phyloP scores from a whole-genome alignment of 495 filamentous ascomycete genomes.

The Parachaetomium inaequale region DNA sequence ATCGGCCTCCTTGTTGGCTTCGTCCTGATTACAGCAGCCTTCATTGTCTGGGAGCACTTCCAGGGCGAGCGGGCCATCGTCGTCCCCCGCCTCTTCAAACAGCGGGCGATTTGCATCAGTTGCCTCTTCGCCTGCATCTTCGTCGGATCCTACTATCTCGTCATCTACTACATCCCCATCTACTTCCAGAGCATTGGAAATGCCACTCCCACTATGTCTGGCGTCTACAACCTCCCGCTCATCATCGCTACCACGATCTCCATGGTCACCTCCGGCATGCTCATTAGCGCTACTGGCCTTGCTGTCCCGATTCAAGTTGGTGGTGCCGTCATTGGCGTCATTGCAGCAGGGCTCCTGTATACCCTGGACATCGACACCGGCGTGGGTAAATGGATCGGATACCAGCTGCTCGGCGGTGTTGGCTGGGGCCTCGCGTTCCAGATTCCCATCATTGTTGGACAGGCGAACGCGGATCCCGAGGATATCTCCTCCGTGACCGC shows the following conservation, averaged over 20 bases:
- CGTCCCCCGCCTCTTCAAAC: constrained; percentile 41
- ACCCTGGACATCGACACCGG: constrained; percentile 44
- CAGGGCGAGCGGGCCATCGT: constrained; percentile 42
- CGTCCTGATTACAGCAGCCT: constrained; percentile 49
- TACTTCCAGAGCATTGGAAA: constrained; percentile 57
- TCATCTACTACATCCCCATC: constrained; percentile 39
- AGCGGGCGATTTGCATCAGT: constrained; percentile 35
- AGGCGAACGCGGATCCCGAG: constrained; percentile 45
- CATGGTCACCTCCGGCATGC: constrained; percentile 44
- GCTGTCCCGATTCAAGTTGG: constrained; percentile 47
- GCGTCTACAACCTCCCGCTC: constrained; percentile 51
- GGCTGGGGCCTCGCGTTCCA: constrained; percentile 50
- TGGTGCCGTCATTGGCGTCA: constrained; percentile 54
- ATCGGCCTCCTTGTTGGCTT: constrained; percentile 66
- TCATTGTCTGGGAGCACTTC: constrained; percentile 48
- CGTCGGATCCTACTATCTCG: constrained; percentile 52
- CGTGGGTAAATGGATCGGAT: constrained; percentile 53
- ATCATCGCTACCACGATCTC: constrained; percentile 49
- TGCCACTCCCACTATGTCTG: constrained; percentile 45
- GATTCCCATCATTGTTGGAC: constrained; percentile 52
- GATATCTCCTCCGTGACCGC: constrained; percentile 30
- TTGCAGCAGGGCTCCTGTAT: constrained; percentile 51
- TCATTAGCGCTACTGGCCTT: constrained; percentile 47
- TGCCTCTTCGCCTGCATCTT: constrained; percentile 44
- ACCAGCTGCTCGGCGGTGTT: constrained; percentile 53